Percentiles rank a stretch among this genome's conserved stretches.
These are phyloP conservation scores for Bipolaris sorokiniana DNA, from an alignment of 2,329 filamentous ascomycete species.

Conservation along the genomic window DNA sequence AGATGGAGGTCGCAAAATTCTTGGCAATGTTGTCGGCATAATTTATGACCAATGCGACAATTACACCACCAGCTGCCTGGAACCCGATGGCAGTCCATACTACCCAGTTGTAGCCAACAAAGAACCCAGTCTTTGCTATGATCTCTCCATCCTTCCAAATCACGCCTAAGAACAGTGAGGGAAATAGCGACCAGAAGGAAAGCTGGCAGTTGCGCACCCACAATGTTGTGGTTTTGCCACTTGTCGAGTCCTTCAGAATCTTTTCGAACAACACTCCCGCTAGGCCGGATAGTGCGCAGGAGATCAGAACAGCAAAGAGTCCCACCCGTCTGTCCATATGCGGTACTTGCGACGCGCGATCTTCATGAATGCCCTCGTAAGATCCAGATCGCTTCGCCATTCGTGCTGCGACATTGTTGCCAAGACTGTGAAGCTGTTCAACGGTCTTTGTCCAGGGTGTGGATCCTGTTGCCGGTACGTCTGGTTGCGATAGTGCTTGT, in stretches of 20 bases:
- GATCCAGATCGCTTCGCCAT: conserved; percentile 74
- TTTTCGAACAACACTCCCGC: conserved; percentile 91
- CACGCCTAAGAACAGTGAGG: conserved; percentile 84
- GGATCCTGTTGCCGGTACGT: conserved; percentile 63
- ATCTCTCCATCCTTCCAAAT: conserved; percentile 84
- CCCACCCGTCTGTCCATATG: conserved; percentile 81
- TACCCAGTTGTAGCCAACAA: conserved; percentile 89
- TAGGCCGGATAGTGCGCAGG: conserved; percentile 80
- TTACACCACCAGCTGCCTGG: conserved; percentile 82
- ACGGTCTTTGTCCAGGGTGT: conserved; percentile 80
- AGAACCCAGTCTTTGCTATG: conserved; percentile 85
- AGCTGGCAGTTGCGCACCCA: conserved; percentile 97
- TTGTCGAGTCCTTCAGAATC: conserved; percentile 81
- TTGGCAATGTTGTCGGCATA: conserved; percentile 90
- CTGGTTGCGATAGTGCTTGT: conserved; percentile 60
- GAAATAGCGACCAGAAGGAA: conserved; percentile 91
- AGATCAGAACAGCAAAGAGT: conserved; percentile 75
- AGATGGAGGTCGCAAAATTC: conserved; percentile 92
- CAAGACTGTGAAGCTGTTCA: conserved; percentile 74
- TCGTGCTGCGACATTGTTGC: conserved; percentile 56
- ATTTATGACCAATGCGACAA: conserved; percentile 82
- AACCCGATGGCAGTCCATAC: conserved; percentile 86
- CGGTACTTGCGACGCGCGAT: conserved; percentile 59
- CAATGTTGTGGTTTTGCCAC: conserved; percentile 72
- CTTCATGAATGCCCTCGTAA: conserved; percentile 82